Conservation (phyloP, 176 grass and related monocot genomes). For the Oryza nivara region DNA sequence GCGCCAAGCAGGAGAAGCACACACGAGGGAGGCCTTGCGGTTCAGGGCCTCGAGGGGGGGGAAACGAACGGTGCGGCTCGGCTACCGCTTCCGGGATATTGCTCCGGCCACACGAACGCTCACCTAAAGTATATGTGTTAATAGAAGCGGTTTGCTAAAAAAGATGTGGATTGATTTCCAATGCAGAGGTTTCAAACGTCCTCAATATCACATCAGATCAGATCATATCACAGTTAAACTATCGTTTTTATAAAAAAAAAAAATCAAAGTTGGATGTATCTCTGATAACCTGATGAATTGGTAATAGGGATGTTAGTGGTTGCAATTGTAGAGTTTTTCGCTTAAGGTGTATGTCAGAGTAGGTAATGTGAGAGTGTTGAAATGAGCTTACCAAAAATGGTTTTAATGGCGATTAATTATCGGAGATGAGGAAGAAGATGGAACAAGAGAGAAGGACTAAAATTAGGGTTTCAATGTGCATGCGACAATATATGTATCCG, state of each 20-base stretch:
- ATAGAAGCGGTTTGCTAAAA: not conserved
- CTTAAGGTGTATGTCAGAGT: too few relatives aligned
- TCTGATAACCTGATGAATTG: too few relatives aligned
- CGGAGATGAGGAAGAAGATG: not conserved
- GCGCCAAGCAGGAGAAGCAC: not conserved
- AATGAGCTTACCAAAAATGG: not conserved
- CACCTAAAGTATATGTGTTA: too few relatives aligned
- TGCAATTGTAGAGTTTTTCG: too few relatives aligned
- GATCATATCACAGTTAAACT: too few relatives aligned
- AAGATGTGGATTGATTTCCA: not conserved
- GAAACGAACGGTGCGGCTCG: constrained; percentile 21
- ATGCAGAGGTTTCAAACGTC: too few relatives aligned
- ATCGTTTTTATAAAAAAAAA: too few relatives aligned
- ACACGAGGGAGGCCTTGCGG: not conserved
- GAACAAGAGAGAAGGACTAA: not conserved
- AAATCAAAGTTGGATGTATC: too few relatives aligned
- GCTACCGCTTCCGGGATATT: not conserved
- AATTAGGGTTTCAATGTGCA: not conserved
- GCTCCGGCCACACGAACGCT: constrained; percentile 29
- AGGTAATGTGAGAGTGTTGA: not conserved
- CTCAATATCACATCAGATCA: too few relatives aligned
- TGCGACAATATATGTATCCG: not conserved
- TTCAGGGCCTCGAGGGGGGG: not conserved
- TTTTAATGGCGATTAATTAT: not conserved
- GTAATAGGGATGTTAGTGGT: too few relatives aligned